Evolutionary conservation across 2,329 filamentous ascomycete genomes (phyloP), one percentile per base, ranked within the genome.

Genomic region (Penicillium frequentans): DNA sequence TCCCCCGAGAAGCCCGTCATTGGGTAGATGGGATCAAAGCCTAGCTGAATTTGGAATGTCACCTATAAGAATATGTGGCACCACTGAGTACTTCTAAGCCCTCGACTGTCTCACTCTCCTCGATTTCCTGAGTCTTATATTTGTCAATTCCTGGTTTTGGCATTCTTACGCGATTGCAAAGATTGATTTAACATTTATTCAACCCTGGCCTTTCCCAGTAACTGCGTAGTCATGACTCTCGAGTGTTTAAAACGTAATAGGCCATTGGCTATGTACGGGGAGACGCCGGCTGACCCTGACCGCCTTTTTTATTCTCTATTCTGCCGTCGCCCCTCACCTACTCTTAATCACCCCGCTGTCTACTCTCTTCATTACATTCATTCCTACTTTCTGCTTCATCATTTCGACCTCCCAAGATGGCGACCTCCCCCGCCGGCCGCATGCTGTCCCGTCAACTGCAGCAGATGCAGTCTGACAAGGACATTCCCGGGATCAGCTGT

Each of bases 401-500:
- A 11, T 19, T 47, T 31, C 31, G 31, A 31, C 27, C 26, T 33
- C 39, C 47, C 58, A 68, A 54, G 48, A 79, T 79, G 73, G 74
- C 78, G 55, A 77, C 77, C 42, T 75, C 79, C 48, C 64, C 73
- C 35, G 73, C 75, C 42, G 73, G 80, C 79, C 60, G 87, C 60
- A 86, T 98, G 63, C 86, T 99, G 47, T 81, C 84, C 67, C 87
- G 90, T 56, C 93, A 98, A 78, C 86, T 98, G 64, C 96, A 96
- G 80, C 88, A 96, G 73, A 98, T 99, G 86, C 91, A 96, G 77
- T 86, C 84, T 24, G 88, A 91, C 73, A 93, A 92, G 72, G 92
- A 96, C 75, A 89, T 98, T 47, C 91, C 91, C 0, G 95, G 93
- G 52, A 96, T 98, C 70, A 97, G 92, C 60, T 96, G 91, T 68